These are phyloP conservation scores for Kwoniella botswanensis DNA, from an alignment of 768 basidiomycete genomes.

Conservation along the genomic window DNA sequence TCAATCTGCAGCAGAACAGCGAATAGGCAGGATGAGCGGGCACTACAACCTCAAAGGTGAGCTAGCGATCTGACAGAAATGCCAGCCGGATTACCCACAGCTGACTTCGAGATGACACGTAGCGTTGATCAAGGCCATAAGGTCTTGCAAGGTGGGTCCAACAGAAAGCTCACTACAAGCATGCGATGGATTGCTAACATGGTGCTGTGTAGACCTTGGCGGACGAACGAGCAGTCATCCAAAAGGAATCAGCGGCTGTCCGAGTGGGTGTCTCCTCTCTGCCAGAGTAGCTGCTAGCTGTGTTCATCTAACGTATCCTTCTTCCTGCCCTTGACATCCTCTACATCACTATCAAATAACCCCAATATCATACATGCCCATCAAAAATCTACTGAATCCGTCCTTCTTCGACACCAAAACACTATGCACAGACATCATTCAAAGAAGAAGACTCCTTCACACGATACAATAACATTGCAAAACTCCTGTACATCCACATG, in stretches of 20 bases:
- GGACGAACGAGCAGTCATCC: conserved; percentile 94
- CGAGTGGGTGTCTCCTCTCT: conserved; percentile 32
- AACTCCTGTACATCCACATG: conserved; percentile 84
- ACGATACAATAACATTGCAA: conserved; percentile 96
- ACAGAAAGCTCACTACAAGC: neutral
- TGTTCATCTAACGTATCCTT: conserved; percentile 8
- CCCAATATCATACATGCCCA: neutral
- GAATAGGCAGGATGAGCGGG: conserved; percentile 38
- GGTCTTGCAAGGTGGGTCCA: conserved; percentile 83
- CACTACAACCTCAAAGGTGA: conserved; percentile 60
- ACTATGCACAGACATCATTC: conserved; percentile 94
- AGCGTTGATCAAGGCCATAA: conserved; percentile 98
- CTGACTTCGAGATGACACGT: neutral
- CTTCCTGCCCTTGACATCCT: neutral
- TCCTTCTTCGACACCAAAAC: no score
- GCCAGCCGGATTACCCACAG: neutral
- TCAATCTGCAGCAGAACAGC: neutral
- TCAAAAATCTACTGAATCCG: neutral
- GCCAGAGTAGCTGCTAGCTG: neutral
- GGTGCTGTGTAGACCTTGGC: conserved; percentile 74
- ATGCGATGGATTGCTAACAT: neutral
- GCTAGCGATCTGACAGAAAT: neutral
- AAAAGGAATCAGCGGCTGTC: conserved; percentile 96
- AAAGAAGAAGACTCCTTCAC: conserved; percentile 94
- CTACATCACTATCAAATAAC: neutral